phyloP scores from a whole-genome alignment of 2,329 filamentous ascomycete species.

The Thielaviopsis ethacetica region DNA sequence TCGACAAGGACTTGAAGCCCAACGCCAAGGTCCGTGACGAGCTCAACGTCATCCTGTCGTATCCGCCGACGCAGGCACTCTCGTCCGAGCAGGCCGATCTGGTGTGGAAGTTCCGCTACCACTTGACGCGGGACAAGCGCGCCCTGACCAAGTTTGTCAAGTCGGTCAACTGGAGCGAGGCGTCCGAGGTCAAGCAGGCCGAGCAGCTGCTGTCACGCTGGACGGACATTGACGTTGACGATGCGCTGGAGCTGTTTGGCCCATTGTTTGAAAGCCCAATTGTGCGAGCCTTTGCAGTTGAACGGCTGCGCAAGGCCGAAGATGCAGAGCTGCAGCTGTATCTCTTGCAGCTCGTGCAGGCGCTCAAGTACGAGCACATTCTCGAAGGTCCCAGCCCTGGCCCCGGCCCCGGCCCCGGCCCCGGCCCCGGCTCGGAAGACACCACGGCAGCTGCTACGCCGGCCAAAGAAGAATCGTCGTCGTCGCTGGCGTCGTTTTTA shows the following conservation, averaged over 20 bases:
- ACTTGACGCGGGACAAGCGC: conserved; percentile 79
- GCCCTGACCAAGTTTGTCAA: conserved; percentile 96
- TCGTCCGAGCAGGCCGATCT: conserved; percentile 87
- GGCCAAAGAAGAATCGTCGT: conserved; percentile 35
- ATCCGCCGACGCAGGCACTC: conserved; percentile 78
- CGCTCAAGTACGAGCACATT: conserved; percentile 81
- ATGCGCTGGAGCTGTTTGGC: conserved; percentile 83
- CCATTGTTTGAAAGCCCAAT: conserved; percentile 79
- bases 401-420: conserved; percentile 27
- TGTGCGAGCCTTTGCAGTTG: conserved; percentile 85
- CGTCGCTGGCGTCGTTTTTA: conserved; percentile 75
- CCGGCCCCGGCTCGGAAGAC: conserved; percentile 35
- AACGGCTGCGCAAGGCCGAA: conserved; percentile 77
- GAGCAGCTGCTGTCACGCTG: conserved; percentile 81
- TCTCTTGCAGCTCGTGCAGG: conserved; percentile 84
- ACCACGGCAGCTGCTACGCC: conserved; percentile 20
- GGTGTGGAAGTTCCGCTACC: conserved; percentile 94
- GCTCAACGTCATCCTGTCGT: conserved; percentile 76
- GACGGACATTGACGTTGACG: conserved; percentile 94
- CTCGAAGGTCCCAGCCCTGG: conserved; percentile 22
- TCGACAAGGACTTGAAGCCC: conserved; percentile 89
- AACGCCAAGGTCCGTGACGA: conserved; percentile 94
- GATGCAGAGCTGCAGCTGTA: conserved; percentile 86
- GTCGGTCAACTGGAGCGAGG: conserved; percentile 86
- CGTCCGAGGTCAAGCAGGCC: conserved; percentile 71